These are phyloP conservation scores for Cryphonectria parasitica DNA, from an alignment of 2,329 filamentous ascomycete genomes.

Conservation along the genomic window DNA sequence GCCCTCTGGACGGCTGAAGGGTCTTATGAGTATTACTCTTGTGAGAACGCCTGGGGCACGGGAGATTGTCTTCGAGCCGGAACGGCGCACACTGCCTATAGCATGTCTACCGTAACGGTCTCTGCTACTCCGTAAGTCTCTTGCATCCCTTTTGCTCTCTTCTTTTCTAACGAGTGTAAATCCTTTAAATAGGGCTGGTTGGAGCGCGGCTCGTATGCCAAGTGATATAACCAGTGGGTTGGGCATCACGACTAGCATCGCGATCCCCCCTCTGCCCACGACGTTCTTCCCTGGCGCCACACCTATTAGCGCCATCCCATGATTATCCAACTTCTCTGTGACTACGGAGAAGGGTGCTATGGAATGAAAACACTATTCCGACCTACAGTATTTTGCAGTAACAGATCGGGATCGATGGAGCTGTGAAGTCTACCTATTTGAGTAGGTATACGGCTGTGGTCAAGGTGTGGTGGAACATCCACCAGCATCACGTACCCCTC, in stretches of 20 bases:
- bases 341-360: neutral
- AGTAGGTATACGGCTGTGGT: neutral
- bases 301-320: constrained; percentile 8
- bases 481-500: constrained; percentile 57
- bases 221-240: constrained; percentile 23
- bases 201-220: constrained; percentile 16
- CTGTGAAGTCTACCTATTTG: neutral
- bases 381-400: neutral
- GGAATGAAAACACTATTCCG: neutral
- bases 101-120: constrained; percentile 5
- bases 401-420: neutral
- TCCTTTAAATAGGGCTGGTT: neutral
- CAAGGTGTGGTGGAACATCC: neutral
- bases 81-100: constrained; percentile 6
- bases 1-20: constrained; percentile 2
- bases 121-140: constrained; percentile 2
- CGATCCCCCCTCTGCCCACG: constrained; percentile 7
- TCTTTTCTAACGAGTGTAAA: neutral
- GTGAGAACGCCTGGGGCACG: constrained; percentile 8
- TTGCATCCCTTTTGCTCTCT: no score
- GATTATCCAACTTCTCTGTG: constrained; percentile 12
- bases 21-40: constrained; percentile 5
- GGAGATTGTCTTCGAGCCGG: constrained; percentile 6
- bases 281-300: constrained; percentile 7
- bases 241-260: constrained; percentile 20